phyloP scores from a whole-genome alignment of 164 flowering plant genomes.

The Cinnamomum chago region DNA sequence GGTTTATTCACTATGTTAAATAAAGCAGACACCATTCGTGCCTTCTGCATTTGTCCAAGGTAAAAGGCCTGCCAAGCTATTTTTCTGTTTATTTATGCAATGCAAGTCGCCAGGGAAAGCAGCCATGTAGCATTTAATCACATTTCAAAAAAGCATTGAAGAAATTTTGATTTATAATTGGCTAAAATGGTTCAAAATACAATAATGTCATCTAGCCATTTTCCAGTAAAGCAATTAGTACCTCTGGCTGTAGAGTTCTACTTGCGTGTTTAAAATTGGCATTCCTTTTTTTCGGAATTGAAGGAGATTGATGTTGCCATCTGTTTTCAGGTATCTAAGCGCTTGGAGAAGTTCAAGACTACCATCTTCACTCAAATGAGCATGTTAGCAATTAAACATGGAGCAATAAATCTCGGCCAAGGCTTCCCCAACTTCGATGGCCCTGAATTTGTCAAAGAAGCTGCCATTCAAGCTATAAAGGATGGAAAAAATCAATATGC shows the following conservation, averaged over 20 bases:
- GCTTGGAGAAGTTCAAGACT: slow-evolving; percentile 94
- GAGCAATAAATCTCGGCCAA: slow-evolving; percentile 96
- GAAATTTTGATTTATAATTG: too few species aligned
- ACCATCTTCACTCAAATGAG: slow-evolving; percentile 99
- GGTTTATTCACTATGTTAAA: too few species aligned
- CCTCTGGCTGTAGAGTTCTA: not conserved
- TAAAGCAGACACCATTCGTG: too few species aligned
- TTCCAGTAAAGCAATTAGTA: not conserved
- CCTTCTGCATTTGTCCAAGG: too few species aligned
- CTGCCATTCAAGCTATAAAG: slow-evolving; percentile 83
- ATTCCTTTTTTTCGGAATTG: not conserved
- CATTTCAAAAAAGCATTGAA: too few species aligned
- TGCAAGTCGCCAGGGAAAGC: too few species aligned
- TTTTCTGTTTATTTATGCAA: too few species aligned
- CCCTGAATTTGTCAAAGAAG: slow-evolving; percentile 95
- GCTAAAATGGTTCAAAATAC: too few species aligned
- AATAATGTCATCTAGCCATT: not conserved
- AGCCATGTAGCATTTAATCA: too few species aligned
- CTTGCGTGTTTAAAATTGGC: not conserved
- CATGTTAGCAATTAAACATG: slow-evolving; percentile 81
- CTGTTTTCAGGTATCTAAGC: slow-evolving; percentile 70
- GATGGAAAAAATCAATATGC: slow-evolving; percentile 98
- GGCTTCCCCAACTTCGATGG: slow-evolving; percentile 99
- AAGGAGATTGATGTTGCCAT: not conserved
- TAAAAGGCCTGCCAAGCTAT: too few species aligned